A percentile compares a stretch with the other conserved stretches of the same genome.
Evolutionary conservation across 208 protist species (phyloP).

Genomic region (Trypanosoma conorhini): DNA sequence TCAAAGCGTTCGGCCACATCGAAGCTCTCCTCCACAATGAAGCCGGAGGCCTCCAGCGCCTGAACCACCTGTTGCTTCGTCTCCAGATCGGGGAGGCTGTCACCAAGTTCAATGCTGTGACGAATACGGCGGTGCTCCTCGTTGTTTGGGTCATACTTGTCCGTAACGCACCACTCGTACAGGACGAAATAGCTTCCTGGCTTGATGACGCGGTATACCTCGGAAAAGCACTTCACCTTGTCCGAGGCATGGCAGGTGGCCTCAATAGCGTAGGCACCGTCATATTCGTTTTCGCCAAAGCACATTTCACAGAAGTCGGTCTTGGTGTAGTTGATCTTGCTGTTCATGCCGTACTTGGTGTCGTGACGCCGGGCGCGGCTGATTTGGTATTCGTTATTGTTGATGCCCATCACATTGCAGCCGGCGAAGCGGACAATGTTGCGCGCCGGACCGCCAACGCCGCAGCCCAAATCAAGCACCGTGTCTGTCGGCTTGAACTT

Average conservation of each 20-base stretch:
- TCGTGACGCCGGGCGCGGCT: constrained; percentile 79
- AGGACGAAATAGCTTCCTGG: constrained; percentile 91
- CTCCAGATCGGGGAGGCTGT: constrained; percentile 93
- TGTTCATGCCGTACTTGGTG: constrained; percentile 57
- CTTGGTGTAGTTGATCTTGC: constrained; percentile 87
- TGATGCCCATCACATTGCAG: constrained; percentile 95
- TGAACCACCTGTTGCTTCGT: constrained; percentile 67
- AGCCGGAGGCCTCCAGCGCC: constrained; percentile 92
- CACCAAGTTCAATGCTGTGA: constrained; percentile 94
- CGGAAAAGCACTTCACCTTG: constrained; percentile 90
- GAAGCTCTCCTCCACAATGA: constrained; percentile 86
- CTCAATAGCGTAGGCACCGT: constrained; percentile 96
- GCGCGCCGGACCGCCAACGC: constrained; percentile 95
- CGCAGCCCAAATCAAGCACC: constrained; percentile 95
- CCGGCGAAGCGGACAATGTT: constrained; percentile 95
- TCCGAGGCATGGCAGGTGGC: constrained; percentile 97
- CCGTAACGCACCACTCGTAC: constrained; percentile 97
- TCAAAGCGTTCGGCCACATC: constrained; percentile 67
- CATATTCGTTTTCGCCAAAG: constrained; percentile 89
- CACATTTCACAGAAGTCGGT: constrained; percentile 95
- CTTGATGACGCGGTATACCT: constrained; percentile 96
- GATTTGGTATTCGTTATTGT: constrained; percentile 98
- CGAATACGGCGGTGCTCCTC: constrained; percentile 88
- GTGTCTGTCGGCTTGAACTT: constrained; percentile 85
- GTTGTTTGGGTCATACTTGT: constrained; percentile 93